Evolutionary conservation across 306 rosid species (phyloP).

Genomic region (Oxytropis ochrocephala): DNA sequence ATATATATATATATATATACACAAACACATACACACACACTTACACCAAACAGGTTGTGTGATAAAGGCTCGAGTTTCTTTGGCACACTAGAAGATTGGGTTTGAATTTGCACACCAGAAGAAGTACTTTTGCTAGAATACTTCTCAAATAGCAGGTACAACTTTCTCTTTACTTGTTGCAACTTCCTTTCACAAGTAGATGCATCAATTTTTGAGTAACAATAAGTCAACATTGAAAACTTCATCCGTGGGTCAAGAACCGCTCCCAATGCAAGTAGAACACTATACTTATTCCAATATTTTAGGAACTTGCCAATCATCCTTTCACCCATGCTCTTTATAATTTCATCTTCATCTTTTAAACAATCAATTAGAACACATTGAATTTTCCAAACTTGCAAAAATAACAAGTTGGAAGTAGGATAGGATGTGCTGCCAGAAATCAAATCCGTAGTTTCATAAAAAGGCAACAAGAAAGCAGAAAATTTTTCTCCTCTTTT

Average conservation of each 20-base stretch:
- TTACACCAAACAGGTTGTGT: background rate
- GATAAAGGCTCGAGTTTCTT: background rate
- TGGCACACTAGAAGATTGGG: background rate
- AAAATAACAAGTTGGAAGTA: background rate
- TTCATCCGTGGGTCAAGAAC: background rate
- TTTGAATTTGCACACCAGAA: background rate
- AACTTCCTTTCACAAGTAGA: background rate
- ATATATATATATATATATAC: too few relatives aligned
- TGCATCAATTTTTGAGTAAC: background rate
- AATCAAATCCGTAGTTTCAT: background rate
- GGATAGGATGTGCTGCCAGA: background rate
- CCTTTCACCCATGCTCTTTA: background rate
- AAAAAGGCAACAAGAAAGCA: background rate
- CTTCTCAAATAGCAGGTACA: too few relatives aligned
- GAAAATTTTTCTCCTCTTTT: too few relatives aligned
- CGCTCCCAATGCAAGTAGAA: background rate
- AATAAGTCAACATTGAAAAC: background rate
- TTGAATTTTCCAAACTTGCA: background rate
- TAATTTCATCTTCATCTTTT: background rate
- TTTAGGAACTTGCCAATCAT: background rate
- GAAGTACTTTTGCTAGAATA: too few relatives aligned
- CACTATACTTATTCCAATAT: background rate
- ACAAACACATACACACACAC: too few relatives aligned
- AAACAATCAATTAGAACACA: background rate
- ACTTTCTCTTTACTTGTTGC: background rate